A percentile compares a stretch with the other conserved stretches of the same genome.
phyloP scores from a whole-genome alignment of 2,329 filamentous ascomycete species.

The Cladosporium oxysporum region DNA sequence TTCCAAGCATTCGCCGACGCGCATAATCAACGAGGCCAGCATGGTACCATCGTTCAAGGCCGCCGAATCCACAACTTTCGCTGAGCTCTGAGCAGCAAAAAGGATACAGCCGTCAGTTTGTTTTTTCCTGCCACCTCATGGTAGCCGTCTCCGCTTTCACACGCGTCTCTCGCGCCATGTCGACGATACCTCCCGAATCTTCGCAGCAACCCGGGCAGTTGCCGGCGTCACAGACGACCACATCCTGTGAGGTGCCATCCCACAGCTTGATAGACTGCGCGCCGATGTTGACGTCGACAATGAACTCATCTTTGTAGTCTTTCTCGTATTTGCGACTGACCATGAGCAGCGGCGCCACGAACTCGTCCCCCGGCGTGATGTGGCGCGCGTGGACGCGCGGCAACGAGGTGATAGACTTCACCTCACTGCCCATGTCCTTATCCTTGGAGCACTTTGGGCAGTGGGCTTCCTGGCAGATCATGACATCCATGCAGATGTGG shows the following conservation, averaged over 20 bases:
- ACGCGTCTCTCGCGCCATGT: background rate
- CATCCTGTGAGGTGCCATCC: background rate
- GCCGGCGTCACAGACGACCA: background rate
- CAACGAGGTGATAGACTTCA: background rate
- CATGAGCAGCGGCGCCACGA: background rate
- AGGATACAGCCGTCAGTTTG: background rate
- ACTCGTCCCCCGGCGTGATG: background rate
- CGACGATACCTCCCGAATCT: background rate
- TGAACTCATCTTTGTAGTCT: background rate
- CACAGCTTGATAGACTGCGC: background rate
- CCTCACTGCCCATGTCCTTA: background rate
- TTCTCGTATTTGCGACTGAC: background rate
- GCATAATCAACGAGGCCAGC: no score
- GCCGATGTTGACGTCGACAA: background rate
- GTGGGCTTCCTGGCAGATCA: background rate
- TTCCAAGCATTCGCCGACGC: no score
- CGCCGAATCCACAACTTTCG: background rate
- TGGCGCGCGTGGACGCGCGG: constrained; percentile 3
- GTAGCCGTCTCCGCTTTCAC: background rate
- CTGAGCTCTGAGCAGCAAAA: background rate
- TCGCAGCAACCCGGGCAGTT: background rate
- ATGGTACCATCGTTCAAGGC: background rate
- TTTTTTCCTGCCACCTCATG: background rate
- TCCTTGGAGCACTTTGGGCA: background rate
- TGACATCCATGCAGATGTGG: background rate